These are phyloP conservation scores for Alternaria dauci DNA, from an alignment of 2,329 filamentous ascomycete genomes.

Conservation along the genomic window DNA sequence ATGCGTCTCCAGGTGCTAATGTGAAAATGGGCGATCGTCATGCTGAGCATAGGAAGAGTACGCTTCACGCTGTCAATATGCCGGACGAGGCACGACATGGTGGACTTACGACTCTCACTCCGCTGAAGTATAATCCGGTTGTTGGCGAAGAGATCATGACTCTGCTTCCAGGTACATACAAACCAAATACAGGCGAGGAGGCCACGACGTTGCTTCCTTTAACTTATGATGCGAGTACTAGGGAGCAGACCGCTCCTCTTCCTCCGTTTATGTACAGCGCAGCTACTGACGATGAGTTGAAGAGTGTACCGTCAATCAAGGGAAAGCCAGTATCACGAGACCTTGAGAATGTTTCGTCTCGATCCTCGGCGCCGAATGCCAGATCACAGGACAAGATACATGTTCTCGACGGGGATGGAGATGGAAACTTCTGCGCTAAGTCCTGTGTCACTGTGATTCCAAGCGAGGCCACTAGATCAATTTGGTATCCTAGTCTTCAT, in stretches of 20 bases:
- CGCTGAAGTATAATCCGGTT: not conserved
- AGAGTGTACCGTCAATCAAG: not conserved
- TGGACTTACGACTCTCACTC: not conserved
- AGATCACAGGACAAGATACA: not conserved
- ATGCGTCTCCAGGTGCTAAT: not conserved
- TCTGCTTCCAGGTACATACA: not conserved
- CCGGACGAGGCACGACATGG: not conserved
- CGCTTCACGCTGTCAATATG: not conserved
- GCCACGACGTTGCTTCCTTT: rapidly evolving
- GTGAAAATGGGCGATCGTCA: not conserved
- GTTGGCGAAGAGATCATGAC: not conserved
- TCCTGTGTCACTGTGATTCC: not conserved
- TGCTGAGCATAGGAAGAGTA: not conserved
- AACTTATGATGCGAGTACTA: not conserved
- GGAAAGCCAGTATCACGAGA: not conserved
- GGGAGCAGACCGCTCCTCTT: rapidly evolving
- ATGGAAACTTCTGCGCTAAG: not conserved
- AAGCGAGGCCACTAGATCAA: too few relatives aligned
- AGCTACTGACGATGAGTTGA: not conserved
- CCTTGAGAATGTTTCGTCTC: not conserved
- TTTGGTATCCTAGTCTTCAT: too few relatives aligned
- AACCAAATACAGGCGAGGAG: rapidly evolving
- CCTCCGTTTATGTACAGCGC: rapidly evolving
- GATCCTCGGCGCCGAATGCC: too few relatives aligned
- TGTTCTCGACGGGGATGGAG: not conserved